Percentiles rank a stretch among this genome's conserved stretches.
phyloP scores from a whole-genome alignment of 106 monocot genomes.

The Gastrodia elata region DNA sequence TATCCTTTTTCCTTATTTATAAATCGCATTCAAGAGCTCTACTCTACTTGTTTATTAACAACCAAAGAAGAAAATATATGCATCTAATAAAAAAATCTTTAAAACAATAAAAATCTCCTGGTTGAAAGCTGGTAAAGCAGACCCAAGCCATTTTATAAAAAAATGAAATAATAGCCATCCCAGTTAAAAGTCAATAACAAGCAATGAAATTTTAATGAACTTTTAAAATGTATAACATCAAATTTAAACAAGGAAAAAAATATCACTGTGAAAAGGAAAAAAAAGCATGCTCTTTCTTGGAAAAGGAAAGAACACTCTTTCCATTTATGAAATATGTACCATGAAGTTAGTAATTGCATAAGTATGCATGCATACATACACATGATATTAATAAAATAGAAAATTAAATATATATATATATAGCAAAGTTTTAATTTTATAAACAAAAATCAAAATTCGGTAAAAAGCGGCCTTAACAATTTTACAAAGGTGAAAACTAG shows the following conservation, averaged over 20 bases:
- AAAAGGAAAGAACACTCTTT: too few relatives aligned
- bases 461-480: not conserved
- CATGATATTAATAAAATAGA: not conserved
- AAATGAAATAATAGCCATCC: not conserved
- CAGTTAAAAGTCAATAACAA: not conserved
- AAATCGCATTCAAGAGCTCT: not conserved
- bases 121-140: not conserved
- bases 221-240: not conserved
- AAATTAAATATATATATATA: not conserved
- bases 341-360: not conserved
- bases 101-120: not conserved
- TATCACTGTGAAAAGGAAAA: not conserved
- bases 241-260: not conserved
- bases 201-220: not conserved
- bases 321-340: not conserved
- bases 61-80: not conserved
- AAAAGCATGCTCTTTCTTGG: too few relatives aligned
- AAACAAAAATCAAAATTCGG: not conserved
- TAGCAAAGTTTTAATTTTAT: not conserved
- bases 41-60: slow-evolving; percentile 1
- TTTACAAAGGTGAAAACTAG: not conserved
- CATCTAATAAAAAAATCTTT: not conserved
- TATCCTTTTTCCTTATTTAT: not conserved
- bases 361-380: not conserved
- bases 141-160: not conserved